A percentile compares a stretch with the other conserved stretches of the same genome.
Conservation (phyloP, 768 basidiomycete genomes). For the Chiua virens region DNA sequence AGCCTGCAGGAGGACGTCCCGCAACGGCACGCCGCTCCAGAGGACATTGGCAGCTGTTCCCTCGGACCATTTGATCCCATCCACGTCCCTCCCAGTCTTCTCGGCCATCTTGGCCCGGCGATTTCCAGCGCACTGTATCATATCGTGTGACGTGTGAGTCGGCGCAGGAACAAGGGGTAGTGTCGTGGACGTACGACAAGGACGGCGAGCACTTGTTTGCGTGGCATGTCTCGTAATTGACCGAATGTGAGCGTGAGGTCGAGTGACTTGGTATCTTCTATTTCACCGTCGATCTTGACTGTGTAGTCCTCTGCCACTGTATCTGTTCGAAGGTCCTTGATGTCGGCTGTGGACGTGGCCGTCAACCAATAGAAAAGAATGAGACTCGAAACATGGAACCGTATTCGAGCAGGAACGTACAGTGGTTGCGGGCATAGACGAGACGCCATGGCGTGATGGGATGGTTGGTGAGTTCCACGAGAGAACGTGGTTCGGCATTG, state of each 20-base stretch:
- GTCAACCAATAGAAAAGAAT: no score
- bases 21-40: constrained; percentile 63
- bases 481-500: constrained; percentile 67
- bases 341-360: constrained; percentile 22
- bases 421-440: constrained; percentile 75
- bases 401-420: constrained; percentile 43
- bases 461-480: constrained; percentile 49
- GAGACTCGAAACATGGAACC: no score
- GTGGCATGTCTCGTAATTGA: constrained; percentile 16
- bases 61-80: constrained; percentile 63
- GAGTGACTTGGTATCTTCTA: constrained; percentile 11
- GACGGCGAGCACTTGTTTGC: constrained; percentile 44
- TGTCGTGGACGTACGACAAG: constrained; percentile 44
- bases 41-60: constrained; percentile 69
- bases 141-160: background rate
- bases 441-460: constrained; percentile 59
- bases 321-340: constrained; percentile 21
- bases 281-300: constrained; percentile 29
- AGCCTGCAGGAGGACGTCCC: constrained; percentile 51
- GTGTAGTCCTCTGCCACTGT: constrained; percentile 20
- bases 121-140: constrained; percentile 59
- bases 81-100: constrained; percentile 45
- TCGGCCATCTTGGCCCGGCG: constrained; percentile 63
- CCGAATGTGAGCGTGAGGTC: constrained; percentile 25
- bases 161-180: no score